Evolutionary conservation across 139 green algal species (phyloP).

Genomic region (Pseudopediastrum boryanum): DNA sequence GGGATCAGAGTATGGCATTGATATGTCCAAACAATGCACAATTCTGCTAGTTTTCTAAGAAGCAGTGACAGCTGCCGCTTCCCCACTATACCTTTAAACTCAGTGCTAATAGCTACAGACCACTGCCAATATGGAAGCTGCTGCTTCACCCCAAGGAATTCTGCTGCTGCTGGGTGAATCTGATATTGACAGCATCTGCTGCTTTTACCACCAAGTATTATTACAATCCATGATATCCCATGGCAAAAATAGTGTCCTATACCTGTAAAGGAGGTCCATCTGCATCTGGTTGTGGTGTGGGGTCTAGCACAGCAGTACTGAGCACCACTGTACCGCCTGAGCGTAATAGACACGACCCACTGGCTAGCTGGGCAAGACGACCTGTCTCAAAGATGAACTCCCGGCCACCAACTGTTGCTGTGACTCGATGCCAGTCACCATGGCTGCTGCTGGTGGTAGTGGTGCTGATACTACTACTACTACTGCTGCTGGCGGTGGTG

Average conservation of each 20-base stretch:
- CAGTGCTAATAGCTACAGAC: no score
- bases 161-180: neutral
- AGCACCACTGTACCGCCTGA: slow-evolving; percentile 67
- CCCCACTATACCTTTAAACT: neutral
- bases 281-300: slow-evolving; percentile 34
- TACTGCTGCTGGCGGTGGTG: neutral
- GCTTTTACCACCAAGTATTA: neutral
- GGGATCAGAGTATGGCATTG: neutral
- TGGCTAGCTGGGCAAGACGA: slow-evolving; percentile 66
- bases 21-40: neutral
- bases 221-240: neutral
- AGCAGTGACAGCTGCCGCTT: neutral
- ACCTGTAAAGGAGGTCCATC: slow-evolving; percentile 45
- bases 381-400: slow-evolving; percentile 69
- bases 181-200: neutral
- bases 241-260: neutral
- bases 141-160: neutral
- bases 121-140: no score
- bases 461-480: neutral
- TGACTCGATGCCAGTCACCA: neutral
- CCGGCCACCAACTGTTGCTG: slow-evolving; percentile 18
- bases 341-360: slow-evolving; percentile 59
- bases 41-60: neutral
- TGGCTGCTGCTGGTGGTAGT: neutral
- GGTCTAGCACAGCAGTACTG: slow-evolving; percentile 53